phyloP scores from a whole-genome alignment of 306 rosid species.

The Fagus sylvatica region DNA sequence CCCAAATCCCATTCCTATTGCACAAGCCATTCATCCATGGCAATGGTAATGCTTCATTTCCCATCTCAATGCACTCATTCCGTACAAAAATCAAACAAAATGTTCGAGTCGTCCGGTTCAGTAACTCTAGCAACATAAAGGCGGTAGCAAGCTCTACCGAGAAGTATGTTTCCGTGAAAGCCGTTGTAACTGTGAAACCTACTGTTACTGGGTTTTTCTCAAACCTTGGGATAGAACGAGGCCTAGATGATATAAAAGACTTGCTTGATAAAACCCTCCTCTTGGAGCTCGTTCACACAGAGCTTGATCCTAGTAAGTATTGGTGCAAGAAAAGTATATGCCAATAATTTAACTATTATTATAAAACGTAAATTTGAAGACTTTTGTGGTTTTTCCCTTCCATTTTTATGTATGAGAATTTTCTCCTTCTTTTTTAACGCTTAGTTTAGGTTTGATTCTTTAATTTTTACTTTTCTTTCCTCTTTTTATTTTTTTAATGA shows the following conservation, averaged over 20 bases:
- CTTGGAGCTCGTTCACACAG: conserved; percentile 55
- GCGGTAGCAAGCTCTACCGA: neutral
- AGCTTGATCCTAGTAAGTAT: conserved; percentile 46
- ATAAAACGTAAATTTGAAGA: no score
- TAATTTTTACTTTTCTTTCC: no score
- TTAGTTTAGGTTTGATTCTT: no score
- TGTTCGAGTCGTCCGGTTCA: neutral
- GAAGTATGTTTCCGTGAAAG: conserved; percentile 18
- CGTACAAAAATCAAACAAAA: neutral
- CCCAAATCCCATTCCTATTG: neutral
- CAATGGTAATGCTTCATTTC: neutral
- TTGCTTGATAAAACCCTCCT: conserved; percentile 62
- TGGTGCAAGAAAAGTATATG: neutral
- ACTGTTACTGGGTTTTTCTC: conserved; percentile 42
- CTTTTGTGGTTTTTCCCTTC: no score
- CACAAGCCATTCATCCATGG: conserved; percentile 2
- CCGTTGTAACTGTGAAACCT: conserved; percentile 30
- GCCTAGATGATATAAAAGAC: conserved; percentile 58
- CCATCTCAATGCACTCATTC: neutral
- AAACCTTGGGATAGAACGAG: conserved; percentile 35
- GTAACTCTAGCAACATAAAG: neutral
- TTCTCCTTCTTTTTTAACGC: no score
- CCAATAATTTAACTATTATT: neutral
- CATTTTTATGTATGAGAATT: no score
- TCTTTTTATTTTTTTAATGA: no score